These are phyloP conservation scores for Aulographum hederae DNA, from an alignment of 2,329 filamentous ascomycete species.

Conservation along the genomic window DNA sequence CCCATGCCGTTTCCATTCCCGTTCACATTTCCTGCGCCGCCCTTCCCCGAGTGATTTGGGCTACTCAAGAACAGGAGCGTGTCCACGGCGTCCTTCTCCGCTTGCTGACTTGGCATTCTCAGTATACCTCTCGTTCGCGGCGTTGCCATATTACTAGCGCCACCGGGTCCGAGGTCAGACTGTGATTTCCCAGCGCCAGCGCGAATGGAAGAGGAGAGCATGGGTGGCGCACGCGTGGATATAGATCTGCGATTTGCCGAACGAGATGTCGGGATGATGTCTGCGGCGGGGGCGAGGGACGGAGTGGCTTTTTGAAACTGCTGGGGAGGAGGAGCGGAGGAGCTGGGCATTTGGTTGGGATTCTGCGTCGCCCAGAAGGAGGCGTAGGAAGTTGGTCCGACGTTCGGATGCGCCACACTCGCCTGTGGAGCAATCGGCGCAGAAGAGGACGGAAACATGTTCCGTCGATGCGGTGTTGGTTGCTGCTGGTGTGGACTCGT, in stretches of 20 bases:
- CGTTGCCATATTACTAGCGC: too few relatives aligned
- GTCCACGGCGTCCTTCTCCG: constrained; percentile 66
- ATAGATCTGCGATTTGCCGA: not conserved
- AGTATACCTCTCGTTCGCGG: too few relatives aligned
- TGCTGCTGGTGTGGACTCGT: too few relatives aligned
- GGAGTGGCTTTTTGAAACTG: too few relatives aligned
- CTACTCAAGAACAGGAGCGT: constrained; percentile 69
- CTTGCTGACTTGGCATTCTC: constrained; percentile 50
- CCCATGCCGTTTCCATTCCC: too few relatives aligned
- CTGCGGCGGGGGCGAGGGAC: not conserved
- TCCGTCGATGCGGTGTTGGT: too few relatives aligned
- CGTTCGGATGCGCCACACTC: too few relatives aligned
- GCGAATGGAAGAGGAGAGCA: not conserved
- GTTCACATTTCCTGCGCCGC: too few relatives aligned
- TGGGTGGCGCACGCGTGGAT: not conserved
- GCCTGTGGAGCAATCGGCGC: too few relatives aligned
- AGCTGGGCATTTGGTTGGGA: not conserved
- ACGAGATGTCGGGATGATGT: not conserved
- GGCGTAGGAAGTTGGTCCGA: too few relatives aligned
- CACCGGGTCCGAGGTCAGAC: constrained; percentile 10
- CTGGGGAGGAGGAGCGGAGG: too few relatives aligned
- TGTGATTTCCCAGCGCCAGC: constrained; percentile 13
- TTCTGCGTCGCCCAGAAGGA: not conserved
- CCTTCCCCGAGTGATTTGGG: constrained; percentile 52
- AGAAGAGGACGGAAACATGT: too few relatives aligned